Conservation (phyloP, 495 filamentous ascomycete genomes). For the Aspergillus bertholletiae region DNA sequence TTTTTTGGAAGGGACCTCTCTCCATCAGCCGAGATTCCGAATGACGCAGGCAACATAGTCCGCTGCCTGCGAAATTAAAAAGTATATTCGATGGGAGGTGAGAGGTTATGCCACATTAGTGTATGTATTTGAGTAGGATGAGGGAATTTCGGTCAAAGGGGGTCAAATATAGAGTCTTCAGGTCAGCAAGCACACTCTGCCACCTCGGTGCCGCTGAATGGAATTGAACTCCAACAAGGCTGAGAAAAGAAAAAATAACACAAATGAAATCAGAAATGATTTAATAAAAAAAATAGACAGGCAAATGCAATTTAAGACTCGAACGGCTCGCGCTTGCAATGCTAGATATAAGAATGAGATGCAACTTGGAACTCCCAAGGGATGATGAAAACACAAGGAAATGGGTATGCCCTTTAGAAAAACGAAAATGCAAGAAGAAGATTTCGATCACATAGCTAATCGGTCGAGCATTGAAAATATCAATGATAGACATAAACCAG, state of each 20-base stretch:
- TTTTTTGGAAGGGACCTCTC: slow-evolving; percentile 19
- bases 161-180: slow-evolving; percentile 6
- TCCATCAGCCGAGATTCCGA: slow-evolving; percentile 17
- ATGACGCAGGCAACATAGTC: neutral
- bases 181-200: slow-evolving; percentile 8
- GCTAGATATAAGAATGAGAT: slow-evolving; percentile 42
- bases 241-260: neutral
- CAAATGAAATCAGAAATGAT: slow-evolving; percentile 9
- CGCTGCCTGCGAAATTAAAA: slow-evolving; percentile 1
- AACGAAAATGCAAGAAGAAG: slow-evolving; percentile 21
- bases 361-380: slow-evolving; percentile 36
- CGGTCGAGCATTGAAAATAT: slow-evolving; percentile 11
- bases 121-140: slow-evolving; percentile 13
- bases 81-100: slow-evolving; percentile 1
- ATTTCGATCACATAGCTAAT: slow-evolving; percentile 4
- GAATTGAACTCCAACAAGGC: slow-evolving; percentile 6
- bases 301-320: slow-evolving; percentile 38
- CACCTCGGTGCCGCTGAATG: slow-evolving; percentile 1
- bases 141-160: slow-evolving; percentile 10
- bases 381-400: slow-evolving; percentile 27
- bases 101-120: slow-evolving; percentile 37
- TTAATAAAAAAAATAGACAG: slow-evolving; percentile 15
- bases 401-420: slow-evolving; percentile 46
- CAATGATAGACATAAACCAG: slow-evolving; percentile 15
- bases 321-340: slow-evolving; percentile 51